Evolutionary conservation across 345 rosid species (phyloP).

Genomic region (Sonneratia alba): DNA sequence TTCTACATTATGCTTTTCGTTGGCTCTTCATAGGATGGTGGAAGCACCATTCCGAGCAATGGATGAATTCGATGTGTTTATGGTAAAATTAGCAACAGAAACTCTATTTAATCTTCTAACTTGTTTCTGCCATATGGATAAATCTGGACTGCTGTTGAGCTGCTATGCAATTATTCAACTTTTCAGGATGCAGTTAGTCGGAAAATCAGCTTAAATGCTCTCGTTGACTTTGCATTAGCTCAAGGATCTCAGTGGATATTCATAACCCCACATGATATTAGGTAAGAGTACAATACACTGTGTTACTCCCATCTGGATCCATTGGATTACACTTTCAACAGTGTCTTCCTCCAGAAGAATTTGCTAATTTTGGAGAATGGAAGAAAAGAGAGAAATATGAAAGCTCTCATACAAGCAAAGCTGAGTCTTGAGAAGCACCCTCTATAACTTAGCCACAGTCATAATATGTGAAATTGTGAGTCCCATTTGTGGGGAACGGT

Average conservation of each 20-base stretch:
- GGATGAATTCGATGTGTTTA: slow-evolving; percentile 98
- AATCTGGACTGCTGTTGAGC: slow-evolving; percentile 2
- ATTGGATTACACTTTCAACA: background rate
- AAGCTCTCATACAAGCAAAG: background rate
- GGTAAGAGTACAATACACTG: slow-evolving; percentile 24
- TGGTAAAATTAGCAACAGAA: slow-evolving; percentile 36
- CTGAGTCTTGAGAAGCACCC: background rate
- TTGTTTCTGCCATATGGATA: background rate
- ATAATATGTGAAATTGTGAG: background rate
- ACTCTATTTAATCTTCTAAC: background rate
- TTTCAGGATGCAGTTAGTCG: slow-evolving; percentile 91
- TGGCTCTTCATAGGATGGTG: slow-evolving; percentile 88
- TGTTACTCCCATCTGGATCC: background rate
- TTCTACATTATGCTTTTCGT: slow-evolving; percentile 87
- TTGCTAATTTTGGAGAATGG: background rate
- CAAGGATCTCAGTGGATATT: slow-evolving; percentile 94
- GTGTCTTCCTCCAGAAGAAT: background rate
- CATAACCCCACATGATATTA: slow-evolving; percentile 96
- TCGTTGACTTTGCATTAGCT: slow-evolving; percentile 74
- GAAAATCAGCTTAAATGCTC: slow-evolving; percentile 82
- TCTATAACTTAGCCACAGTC: background rate
- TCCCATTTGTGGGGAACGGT: background rate
- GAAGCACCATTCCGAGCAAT: slow-evolving; percentile 96
- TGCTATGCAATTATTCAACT: background rate
- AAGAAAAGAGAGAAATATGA: background rate